phyloP scores from a whole-genome alignment of 345 rosid species.

The Geranium rotundifolium region DNA sequence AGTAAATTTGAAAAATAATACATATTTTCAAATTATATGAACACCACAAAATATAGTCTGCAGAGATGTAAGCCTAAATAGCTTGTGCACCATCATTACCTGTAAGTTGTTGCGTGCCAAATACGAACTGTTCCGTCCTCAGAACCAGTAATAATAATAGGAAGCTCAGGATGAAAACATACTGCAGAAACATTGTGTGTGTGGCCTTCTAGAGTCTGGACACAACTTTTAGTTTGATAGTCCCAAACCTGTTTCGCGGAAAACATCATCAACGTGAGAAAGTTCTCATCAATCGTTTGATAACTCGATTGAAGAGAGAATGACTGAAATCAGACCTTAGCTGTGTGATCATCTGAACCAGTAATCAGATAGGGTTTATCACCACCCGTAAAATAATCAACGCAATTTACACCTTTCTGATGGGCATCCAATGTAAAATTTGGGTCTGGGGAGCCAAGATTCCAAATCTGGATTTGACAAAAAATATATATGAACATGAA shows the following conservation, averaged over 20 bases:
- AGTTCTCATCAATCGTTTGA: constrained; percentile 1
- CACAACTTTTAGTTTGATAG: constrained; percentile 19
- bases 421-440: constrained; percentile 88
- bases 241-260: constrained; percentile 57
- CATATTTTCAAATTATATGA: background rate
- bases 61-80: background rate
- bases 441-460: constrained; percentile 91
- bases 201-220: no score
- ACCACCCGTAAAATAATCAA: constrained; percentile 32
- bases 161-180: no score
- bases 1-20: no score
- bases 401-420: constrained; percentile 88
- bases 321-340: constrained; percentile 40
- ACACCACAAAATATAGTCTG: background rate
- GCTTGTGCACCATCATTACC: constrained; percentile 22
- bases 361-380: constrained; percentile 72
- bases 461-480: constrained; percentile 57
- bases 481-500: constrained; percentile 5
- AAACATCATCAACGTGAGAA: constrained; percentile 22
- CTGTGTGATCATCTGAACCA: constrained; percentile 94
- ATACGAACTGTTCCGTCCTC: no score
- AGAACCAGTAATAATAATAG: no score
- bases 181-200: no score
- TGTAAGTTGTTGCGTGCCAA: constrained; percentile 25
- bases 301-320: background rate